phyloP scores from a whole-genome alignment of 176 grass and related monocot species.

The Triticum monococcum region DNA sequence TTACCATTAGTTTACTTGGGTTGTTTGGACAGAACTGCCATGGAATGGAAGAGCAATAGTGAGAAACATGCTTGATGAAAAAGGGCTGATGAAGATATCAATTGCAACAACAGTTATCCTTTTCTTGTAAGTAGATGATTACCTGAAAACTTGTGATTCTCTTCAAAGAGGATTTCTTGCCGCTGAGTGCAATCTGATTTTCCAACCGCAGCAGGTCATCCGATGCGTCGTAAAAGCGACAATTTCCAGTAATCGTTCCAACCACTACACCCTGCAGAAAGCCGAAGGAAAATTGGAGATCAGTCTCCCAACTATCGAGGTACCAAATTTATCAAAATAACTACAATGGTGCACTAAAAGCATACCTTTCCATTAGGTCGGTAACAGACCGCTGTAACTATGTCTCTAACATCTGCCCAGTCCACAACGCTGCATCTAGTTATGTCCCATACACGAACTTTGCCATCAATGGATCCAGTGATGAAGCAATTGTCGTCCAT shows the following conservation, averaged over 20 bases:
- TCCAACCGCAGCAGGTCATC: conserved; percentile 59
- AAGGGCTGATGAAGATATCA: background rate
- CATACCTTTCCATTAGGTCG: conserved; percentile 75
- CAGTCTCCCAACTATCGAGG: background rate
- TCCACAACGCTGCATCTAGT: conserved; percentile 61
- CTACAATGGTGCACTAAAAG: background rate
- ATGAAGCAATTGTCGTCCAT: conserved; percentile 65
- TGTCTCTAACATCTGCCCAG: conserved; percentile 82
- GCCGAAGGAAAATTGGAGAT: conserved; percentile 7
- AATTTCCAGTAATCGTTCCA: conserved; percentile 79
- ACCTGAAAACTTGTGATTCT: conserved; percentile 89
- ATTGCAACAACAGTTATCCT: background rate
- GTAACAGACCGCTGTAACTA: conserved; percentile 85
- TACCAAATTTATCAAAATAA: background rate
- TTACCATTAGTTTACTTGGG: conserved; percentile 70
- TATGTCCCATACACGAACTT: conserved; percentile 91
- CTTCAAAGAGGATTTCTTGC: conserved; percentile 71
- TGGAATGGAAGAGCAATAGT: conserved; percentile 6
- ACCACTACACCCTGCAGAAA: conserved; percentile 48
- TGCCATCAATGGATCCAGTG: conserved; percentile 96
- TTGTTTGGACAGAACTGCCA: conserved; percentile 77
- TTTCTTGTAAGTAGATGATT: conserved; percentile 25
- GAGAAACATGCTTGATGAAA: conserved; percentile 29
- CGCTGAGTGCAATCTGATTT: conserved; percentile 50
- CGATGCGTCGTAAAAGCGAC: conserved; percentile 77